Evolutionary conservation across 441 rosid species (phyloP), one percentile per base, ranked within the genome.

Genomic region (Erodium texanum): DNA sequence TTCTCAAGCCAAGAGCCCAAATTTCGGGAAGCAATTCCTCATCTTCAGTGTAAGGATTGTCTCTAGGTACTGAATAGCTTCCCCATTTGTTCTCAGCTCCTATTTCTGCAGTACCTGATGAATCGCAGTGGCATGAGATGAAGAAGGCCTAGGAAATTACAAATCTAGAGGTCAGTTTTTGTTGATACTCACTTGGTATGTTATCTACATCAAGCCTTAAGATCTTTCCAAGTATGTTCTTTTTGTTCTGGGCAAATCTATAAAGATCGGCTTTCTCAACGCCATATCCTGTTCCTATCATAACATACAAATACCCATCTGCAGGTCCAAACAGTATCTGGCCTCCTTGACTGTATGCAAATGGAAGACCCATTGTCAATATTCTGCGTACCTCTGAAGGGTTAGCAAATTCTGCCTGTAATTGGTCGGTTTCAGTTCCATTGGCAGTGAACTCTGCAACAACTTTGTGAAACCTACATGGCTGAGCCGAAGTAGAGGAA

Each of bases 221-320:
- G 54, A 87, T 75, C 74, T 87, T 89, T 66, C 87, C 90, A 24
- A 87, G 90, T 69, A 87, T 73, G 2, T 87, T 81, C 77, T 89
- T 87, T 81, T 84, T 84, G 82, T 79, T 84, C 63, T 84, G 88
- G 6, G 90, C 76, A 71, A 84, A 87, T 80, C 84, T 83, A 73
- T 79, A 81, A 67, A 83, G 81, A 76, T 84, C 89, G 10, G 74
- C 84, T 23, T 56, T 66, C 5, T 69, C 54, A 45, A 80, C 81
- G 22, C 85, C 86, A 43, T 89, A 20, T 56, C 62, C 62, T 56
- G 62, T 90, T 67, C 87, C 87, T 73, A 84, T 84, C 85, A 82
- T 85, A 32, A 87, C 76, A 74, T 89, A 89, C 50, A 87, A 38
- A 72, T 82, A 85, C 14, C 88, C 88, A 62, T 87, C 92, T 19